Base-by-base conservation (phyloP, 2,329 filamentous ascomycete species). In the Neoascochyta sp. region DNA sequence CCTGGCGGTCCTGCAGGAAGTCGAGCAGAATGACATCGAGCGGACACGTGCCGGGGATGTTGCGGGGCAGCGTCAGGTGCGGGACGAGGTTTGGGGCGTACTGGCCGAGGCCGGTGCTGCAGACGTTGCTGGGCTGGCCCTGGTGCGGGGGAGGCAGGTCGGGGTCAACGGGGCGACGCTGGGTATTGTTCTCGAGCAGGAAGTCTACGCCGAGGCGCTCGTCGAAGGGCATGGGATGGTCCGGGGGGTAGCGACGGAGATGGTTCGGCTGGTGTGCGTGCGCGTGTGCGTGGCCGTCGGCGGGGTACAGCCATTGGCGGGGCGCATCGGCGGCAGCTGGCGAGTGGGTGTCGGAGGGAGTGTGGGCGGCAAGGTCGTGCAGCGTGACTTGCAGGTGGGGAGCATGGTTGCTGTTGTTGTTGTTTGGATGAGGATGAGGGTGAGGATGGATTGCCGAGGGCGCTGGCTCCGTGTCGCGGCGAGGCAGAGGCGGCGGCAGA, bases 1-100 rank as follows among this genome's bases (percentile, higher is more conserved):
- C 75, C 18, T 74, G 74, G 5, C 83, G 76, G 47, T 86, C 78
- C 15, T 76, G 71, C 16, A 92, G 72, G 52, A 92, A 93, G 54
- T 89, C 81, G 14, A 90, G 73, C 24, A 94, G 73, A n/a, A 95
- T 75, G 22, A 69, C 71, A 53, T 94, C 88, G 2, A 94, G 71
- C 0, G 85, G 78, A 56, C 85, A 92, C 0, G 85, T 88, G 1
- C 86, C 74, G 2, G 71, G 59, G 12, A 75, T 70, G 50, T 87
- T 86, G 16, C 57, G 59, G 3, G 67, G 66, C 4, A 68, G 42
- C 5, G 60, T 63, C 27, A 60, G 43, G 34, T 62, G 59, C 0
- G 58, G 53, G 3, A 49, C 37, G 37, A 59, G 41, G 29, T 27
- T 41, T 2, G 57, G 55, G 5, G 57, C 57, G 30, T 57, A 49